Conservation (phyloP, 2,329 filamentous ascomycete species). For the Fusarium protoensiforme region DNA sequence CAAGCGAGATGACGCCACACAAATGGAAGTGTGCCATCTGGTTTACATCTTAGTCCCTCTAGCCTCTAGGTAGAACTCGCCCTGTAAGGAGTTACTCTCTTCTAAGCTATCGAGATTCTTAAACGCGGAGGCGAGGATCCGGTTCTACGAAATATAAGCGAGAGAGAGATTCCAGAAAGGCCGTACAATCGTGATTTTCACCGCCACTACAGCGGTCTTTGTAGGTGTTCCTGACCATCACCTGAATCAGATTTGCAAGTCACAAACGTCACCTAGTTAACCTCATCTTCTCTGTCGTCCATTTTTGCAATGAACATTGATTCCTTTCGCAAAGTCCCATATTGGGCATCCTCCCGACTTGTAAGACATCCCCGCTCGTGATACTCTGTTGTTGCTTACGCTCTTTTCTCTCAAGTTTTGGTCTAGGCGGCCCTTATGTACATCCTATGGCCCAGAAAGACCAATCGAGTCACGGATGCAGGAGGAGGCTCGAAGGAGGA, state of each 20-base stretch:
- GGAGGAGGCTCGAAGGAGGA: neutral
- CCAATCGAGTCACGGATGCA: neutral
- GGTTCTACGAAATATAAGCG: too few relatives aligned
- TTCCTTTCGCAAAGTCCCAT: neutral
- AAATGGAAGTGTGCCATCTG: too few relatives aligned
- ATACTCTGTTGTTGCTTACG: neutral
- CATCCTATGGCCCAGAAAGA: neutral
- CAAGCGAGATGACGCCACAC: too few relatives aligned
- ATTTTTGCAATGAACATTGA: neutral
- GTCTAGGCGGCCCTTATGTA: neutral
- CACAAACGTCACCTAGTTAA: neutral
- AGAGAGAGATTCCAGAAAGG: neutral
- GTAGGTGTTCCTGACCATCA: neutral
- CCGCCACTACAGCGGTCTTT: neutral
- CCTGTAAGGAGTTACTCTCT: too few relatives aligned
- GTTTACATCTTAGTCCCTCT: too few relatives aligned
- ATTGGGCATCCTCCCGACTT: neutral
- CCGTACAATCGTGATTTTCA: neutral
- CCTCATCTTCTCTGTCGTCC: neutral
- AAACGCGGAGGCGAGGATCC: too few relatives aligned
- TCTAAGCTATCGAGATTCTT: too few relatives aligned
- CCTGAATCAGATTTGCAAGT: neutral
- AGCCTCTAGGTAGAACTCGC: too few relatives aligned
- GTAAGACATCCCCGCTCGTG: neutral
- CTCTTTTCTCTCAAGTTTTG: neutral